Base-by-base conservation (phyloP, 179 eudicot genomes). In the Beta corolliflora region DNA sequence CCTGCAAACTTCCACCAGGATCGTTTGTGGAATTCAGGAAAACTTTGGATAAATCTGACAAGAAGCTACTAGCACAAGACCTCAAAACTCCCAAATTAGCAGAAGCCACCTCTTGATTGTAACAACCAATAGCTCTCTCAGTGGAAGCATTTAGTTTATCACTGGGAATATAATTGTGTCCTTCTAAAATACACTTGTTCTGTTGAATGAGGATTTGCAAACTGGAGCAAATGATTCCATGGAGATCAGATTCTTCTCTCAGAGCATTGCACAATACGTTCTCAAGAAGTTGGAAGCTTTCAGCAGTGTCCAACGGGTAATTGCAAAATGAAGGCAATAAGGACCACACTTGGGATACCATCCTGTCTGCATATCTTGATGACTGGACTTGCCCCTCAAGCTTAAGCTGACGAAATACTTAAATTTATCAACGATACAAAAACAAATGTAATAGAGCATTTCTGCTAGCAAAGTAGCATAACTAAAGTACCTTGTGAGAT, bases 281-380 rank as follows among this genome's bases (percentile, higher is more conserved):
- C 90, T 87, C 89, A 14, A 97, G 86, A 79, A 84, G 85, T 68
- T 86, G 81, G 65, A 94, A 97, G 87, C 92, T 89, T 88, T 89
- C 90, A 77, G 91, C 88, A 46, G 93, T 88, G 81, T 94, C 99
- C 79, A 83, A 41, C 12, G 99, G 94, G 81, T 94, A 97, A 85
- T 93, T 92, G 89, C 99, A 97, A 85, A 97, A 97, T 31, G 99
- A 90, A 72, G 98, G 98, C 83, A 97, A 65, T 81, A 97, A 81
- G 53, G 98, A 93, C 99, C 99, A 97, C 76, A 97, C 78, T 77
- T 94, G 90, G 83, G 92, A 92, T 5, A 90, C 88, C 75, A 92
- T 86, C 56, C 97, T 93, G 82, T 93, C 97, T 44, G 88, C 87
- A 82, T 83, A 88, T 84, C 95, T 87, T 44, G 98, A 91, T 13